Base-by-base conservation (phyloP, 164 flowering plant genomes). In the Stephania cephalantha region DNA sequence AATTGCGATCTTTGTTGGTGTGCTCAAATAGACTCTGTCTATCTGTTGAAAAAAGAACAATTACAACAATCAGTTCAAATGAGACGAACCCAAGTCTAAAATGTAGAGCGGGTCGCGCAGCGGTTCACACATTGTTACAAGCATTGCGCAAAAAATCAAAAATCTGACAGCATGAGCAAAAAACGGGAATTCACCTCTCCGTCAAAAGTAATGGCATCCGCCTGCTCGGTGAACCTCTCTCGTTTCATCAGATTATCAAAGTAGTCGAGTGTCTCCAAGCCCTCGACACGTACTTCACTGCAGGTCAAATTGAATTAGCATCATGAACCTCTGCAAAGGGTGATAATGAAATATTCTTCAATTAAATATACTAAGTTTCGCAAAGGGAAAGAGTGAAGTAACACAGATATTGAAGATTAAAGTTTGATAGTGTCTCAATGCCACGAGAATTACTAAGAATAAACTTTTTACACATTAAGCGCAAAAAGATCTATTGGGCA, bases 231-330 rank as follows among this genome's bases (percentile, higher is more conserved):
- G 82, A 78, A 86, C 80, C 97, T 83, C 75, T 87, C 84, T 81
- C 82, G 84, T 30, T 79, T 70, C 86, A 74, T 76, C 81, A 90
- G 78, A 83, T 88, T 89, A 74, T 94, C 98, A 70, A 94, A 81
- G 82, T 88, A 94, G 81, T 94, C 98, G 31, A 91, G 94, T 18
- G 97, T 94, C 86, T 94, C 97, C 91, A 94, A 83, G 67, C 97
- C 98, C 83, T 94, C 98, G 55, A 94, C 88, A 48, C 96, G 92
- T 71, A 92, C 94, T 85, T 94, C 97, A 86, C 98, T 94, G 92
- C 79, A 86, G 85, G 85, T 80, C 69, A 72, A 79, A 83, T 68
- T 67, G 84, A 76, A 78, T 78, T 80, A 79, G 84, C 77, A 78
- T 78, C 81, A 79, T 64, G 77, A 46, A 76, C 80, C 70, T 74